Percentiles rank a stretch among this genome's conserved stretches.
These are phyloP conservation scores for Penicillium sp. DNA, from an alignment of 2,329 filamentous ascomycete species.

Conservation along the genomic window DNA sequence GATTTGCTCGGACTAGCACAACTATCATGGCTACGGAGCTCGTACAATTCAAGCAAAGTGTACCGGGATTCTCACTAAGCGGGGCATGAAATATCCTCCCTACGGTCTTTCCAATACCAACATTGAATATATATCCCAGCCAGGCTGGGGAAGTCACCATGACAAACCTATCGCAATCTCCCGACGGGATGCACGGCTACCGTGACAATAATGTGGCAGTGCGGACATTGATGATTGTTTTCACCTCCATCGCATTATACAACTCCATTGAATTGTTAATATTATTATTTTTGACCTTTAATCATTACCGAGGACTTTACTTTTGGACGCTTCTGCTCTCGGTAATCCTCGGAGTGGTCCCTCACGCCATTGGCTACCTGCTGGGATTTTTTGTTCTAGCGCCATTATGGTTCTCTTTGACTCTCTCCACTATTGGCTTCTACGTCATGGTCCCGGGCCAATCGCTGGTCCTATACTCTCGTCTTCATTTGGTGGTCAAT, in stretches of 20 bases:
- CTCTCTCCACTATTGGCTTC: constrained; percentile 54
- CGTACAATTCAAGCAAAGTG: constrained; percentile 7
- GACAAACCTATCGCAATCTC: constrained; percentile 21
- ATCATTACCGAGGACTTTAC: constrained; percentile 40
- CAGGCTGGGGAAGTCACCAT: constrained; percentile 1
- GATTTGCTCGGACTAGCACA: neutral
- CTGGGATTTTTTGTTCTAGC: constrained; percentile 40
- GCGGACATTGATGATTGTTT: constrained; percentile 34
- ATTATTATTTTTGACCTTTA: constrained; percentile 40
- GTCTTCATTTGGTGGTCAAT: constrained; percentile 60
- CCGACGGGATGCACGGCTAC: constrained; percentile 33
- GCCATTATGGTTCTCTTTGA: constrained; percentile 37
- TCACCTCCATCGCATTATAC: constrained; percentile 44
- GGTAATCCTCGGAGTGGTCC: constrained; percentile 37
- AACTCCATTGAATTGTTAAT: constrained; percentile 50
- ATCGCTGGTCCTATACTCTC: constrained; percentile 62
- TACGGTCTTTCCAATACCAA: neutral
- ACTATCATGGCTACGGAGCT: constrained; percentile 19
- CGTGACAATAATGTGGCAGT: constrained; percentile 24
- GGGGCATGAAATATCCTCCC: constrained; percentile 1
- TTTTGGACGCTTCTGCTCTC: constrained; percentile 45
- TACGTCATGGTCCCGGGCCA: constrained; percentile 62
- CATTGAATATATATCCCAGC: neutral
- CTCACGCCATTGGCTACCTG: constrained; percentile 42
- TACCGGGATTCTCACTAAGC: constrained; percentile 7